A percentile compares a stretch with the other conserved stretches of the same genome.
These are phyloP conservation scores for Diaporthe capsici DNA, from an alignment of 2,329 filamentous ascomycete genomes.

Conservation along the genomic window DNA sequence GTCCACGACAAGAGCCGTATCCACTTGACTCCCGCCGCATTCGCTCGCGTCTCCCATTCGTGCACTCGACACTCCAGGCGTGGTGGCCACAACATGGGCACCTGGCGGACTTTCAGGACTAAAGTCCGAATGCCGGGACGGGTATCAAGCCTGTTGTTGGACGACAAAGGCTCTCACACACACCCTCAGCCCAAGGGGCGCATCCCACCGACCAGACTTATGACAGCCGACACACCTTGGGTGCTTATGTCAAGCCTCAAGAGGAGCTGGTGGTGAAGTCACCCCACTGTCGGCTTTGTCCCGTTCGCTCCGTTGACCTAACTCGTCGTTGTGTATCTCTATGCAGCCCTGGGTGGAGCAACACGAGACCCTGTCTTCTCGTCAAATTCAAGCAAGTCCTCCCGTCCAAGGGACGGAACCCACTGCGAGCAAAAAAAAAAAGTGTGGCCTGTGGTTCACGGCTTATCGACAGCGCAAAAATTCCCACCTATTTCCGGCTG, in stretches of 20 bases:
- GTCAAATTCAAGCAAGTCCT: not conserved
- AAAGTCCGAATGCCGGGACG: not conserved
- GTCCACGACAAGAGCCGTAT: constrained; percentile 22
- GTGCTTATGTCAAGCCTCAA: not conserved
- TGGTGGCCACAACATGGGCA: constrained; percentile 4
- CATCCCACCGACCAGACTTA: not conserved
- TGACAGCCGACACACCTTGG: not conserved
- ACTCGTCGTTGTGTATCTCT: constrained; percentile 1
- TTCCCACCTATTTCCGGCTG: constrained; percentile 26
- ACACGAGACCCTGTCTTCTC: constrained; percentile 19
- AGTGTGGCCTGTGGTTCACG: constrained; percentile 10
- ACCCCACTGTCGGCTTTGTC: constrained; percentile 31
- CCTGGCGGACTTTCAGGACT: not conserved
- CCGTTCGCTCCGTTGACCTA: constrained; percentile 25
- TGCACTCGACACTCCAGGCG: not conserved
- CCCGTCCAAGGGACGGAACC: not conserved
- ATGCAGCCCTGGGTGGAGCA: constrained; percentile 27
- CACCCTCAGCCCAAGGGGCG: not conserved
- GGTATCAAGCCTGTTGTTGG: not conserved
- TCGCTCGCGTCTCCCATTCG: constrained; percentile 17
- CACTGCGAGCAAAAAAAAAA: not conserved
- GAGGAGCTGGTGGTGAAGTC: constrained; percentile 22
- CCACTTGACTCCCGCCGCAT: constrained; percentile 32
- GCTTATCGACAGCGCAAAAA: constrained; percentile 21
- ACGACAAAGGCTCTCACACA: not conserved